A percentile compares a stretch with the other conserved stretches of the same genome.
Conservation (phyloP, 257 asterid genomes). For the Asclepias syriaca region DNA sequence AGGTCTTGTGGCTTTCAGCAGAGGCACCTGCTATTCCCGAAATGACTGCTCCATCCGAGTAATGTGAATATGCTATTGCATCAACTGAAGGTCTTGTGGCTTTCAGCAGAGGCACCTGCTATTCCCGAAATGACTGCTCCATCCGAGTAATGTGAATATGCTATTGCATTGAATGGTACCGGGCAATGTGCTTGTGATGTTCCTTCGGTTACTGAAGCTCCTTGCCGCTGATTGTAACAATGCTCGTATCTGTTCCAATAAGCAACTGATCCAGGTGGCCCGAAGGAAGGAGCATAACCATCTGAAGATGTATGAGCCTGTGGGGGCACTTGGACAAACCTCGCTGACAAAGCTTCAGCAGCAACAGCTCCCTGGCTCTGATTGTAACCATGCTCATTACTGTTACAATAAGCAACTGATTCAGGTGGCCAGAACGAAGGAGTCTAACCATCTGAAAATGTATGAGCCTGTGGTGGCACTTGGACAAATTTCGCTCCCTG, state of each 20-base stretch:
- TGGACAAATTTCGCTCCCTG: not conserved
- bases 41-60: not conserved
- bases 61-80: no score
- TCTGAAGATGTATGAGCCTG: not conserved
- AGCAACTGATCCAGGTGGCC: not conserved
- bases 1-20: not conserved
- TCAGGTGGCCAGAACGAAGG: not conserved
- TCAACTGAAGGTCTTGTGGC: no score
- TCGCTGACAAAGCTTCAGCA: not conserved
- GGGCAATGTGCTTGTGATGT: not conserved
- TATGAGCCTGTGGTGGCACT: not conserved
- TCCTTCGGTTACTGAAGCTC: not conserved
- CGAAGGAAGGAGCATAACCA: not conserved
- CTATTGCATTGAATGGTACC: not conserved
- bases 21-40: not conserved
- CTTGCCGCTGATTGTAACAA: not conserved
- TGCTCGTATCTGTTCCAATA: not conserved
- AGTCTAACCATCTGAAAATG: not conserved
- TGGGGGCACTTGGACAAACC: constrained; percentile 1
- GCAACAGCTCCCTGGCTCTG: not conserved
- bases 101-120: not conserved
- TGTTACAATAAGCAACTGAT: not conserved
- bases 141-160: not conserved
- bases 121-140: not conserved
- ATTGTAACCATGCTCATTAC: not conserved